These are phyloP conservation scores for Epichloe typhina DNA, from an alignment of 2,329 filamentous ascomycete genomes.

Conservation along the genomic window DNA sequence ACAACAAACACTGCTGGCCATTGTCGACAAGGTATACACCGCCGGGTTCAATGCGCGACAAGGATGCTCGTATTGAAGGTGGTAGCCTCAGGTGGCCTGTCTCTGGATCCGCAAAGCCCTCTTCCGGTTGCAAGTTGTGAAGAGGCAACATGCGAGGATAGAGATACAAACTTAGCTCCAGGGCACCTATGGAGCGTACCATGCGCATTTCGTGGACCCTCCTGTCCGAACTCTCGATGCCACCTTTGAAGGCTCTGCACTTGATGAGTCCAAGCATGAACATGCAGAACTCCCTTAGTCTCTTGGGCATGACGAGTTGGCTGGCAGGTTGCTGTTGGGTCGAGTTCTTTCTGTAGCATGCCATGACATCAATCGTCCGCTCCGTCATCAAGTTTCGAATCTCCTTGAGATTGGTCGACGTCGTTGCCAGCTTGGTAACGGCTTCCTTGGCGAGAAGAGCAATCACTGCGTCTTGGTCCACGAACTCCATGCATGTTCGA, in stretches of 20 bases:
- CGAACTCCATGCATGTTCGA: conserved; percentile 76
- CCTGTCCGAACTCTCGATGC: conserved; percentile 79
- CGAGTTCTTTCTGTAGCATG: conserved; percentile 86
- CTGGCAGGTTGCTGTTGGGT: conserved; percentile 75
- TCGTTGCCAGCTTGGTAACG: conserved; percentile 63
- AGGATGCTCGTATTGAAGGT: conserved; percentile 66
- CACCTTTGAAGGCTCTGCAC: conserved; percentile 84
- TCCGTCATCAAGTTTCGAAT: conserved; percentile 73
- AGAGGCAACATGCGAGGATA: conserved; percentile 89
- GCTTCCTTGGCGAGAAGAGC: conserved; percentile 87
- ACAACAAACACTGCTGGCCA: conserved; percentile 80
- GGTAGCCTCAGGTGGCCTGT: conserved; percentile 82
- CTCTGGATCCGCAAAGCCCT: conserved; percentile 80
- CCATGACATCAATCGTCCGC: conserved; percentile 84
- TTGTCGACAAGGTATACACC: conserved; percentile 94
- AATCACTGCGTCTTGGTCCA: conserved; percentile 90
- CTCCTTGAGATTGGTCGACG: conserved; percentile 66
- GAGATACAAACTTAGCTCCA: conserved; percentile 80
- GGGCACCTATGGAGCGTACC: conserved; percentile 74
- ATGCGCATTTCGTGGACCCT: conserved; percentile 84
- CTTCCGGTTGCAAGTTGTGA: conserved; percentile 75
- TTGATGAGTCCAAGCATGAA: conserved; percentile 86
- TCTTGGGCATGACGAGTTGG: conserved; percentile 88
- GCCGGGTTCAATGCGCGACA: conserved; percentile 78
- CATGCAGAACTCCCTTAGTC: conserved; percentile 93